phyloP scores from a whole-genome alignment of 345 rosid genomes.

The Corymbia maculata region DNA sequence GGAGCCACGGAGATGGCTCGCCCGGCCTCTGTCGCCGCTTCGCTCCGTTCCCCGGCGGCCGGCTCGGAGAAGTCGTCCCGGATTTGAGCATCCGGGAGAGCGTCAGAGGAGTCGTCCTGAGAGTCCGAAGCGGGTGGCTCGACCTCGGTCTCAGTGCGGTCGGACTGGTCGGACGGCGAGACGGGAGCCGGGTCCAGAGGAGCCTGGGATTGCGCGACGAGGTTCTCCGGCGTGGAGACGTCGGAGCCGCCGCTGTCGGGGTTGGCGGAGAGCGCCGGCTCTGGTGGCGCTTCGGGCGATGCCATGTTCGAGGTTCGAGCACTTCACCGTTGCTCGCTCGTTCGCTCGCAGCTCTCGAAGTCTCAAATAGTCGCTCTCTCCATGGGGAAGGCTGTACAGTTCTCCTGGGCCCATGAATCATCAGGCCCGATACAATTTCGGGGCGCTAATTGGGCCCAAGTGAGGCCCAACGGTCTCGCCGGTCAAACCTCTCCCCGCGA shows the following conservation, averaged over 20 bases:
- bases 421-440: not conserved
- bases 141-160: constrained; percentile 24
- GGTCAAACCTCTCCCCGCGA: not conserved
- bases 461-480: not conserved
- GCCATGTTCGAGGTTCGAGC: not conserved
- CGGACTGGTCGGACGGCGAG: constrained; percentile 23
- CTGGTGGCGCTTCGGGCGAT: not conserved
- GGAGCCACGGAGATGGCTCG: constrained; percentile 35
- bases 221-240: constrained; percentile 46
- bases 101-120: constrained; percentile 19
- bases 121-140: constrained; percentile 21
- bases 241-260: constrained; percentile 29
- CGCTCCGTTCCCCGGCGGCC: constrained; percentile 28
- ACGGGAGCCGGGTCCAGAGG: constrained; percentile 11
- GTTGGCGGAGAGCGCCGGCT: constrained; percentile 21
- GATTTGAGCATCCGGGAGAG: constrained; percentile 48
- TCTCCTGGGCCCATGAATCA: not conserved
- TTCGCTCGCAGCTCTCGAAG: not conserved
- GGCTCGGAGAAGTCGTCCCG: constrained; percentile 72
- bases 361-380: not conserved
- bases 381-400: not conserved
- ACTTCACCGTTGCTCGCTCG: not conserved
- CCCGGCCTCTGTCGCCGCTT: constrained; percentile 33
- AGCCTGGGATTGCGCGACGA: constrained; percentile 11
- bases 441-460: not conserved